Evolutionary conservation across 2,329 filamentous ascomycete genomes (phyloP), one percentile per base, ranked within the genome.

Genomic region (Alternaria ventricosa): DNA sequence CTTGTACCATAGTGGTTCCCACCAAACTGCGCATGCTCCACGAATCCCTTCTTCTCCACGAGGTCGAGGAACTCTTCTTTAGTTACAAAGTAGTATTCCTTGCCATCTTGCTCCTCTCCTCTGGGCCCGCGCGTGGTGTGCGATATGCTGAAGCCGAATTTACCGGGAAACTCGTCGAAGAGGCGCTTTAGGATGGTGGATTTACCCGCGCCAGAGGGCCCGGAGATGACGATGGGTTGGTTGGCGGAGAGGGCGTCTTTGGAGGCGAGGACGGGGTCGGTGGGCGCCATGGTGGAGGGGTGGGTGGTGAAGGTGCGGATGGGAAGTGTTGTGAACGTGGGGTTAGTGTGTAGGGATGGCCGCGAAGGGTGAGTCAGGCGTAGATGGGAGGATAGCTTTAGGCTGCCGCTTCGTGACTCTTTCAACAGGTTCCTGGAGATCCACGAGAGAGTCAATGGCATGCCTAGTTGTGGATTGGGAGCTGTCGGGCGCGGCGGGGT

Each of bases 1-100:
- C 89, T 92, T 6, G 94, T 97, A 60, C 94, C 94, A 82, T 97
- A 97, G 75, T 88, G 84, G 82, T 97, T 97, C 58, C 89, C 90
- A 44, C 93, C 90, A 79, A 97, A 97, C 78, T 91, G 84, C 58
- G 94, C 94, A 83, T 92, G 88, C 85, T 97, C 94, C 66, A 97
- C 90, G 80, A 97, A 97, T 11, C 89, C 91, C 60, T 87, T 82
- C 22, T 82, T 72, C 0, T 84, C 83, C 2, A 92, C 76, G 28
- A 91, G 67, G n/a, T 84, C 78, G 44, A 78, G 73, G 67, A 91
- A 80, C 12, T 81, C 80, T 50, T 86, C 82, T 13, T 74, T 75
- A 6, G 81, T 83, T 70, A 92, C 81, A 70, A 92, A 92, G 72
- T 91, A 88, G 85, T 97, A 97, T 81, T 97, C 89, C 45, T 88